phyloP scores from a whole-genome alignment of 1,284 basidiomycete species.

The Irpex rosettiformis region DNA sequence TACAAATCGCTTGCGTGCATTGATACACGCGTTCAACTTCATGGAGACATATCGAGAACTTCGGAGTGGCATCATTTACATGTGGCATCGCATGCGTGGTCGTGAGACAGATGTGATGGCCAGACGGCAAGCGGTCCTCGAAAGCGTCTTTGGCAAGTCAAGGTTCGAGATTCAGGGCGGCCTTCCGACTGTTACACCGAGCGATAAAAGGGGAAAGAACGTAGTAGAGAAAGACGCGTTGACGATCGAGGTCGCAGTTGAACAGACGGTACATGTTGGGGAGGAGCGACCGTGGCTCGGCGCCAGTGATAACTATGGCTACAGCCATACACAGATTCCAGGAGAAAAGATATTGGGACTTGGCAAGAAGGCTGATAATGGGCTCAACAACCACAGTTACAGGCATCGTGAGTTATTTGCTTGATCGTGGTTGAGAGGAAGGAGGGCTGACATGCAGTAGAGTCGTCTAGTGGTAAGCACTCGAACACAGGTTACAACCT shows the following conservation, averaged over 20 bases:
- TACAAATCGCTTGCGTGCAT: slow-evolving; percentile 49
- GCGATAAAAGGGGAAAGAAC: slow-evolving; percentile 6
- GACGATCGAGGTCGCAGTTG: slow-evolving; percentile 24
- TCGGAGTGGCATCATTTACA: slow-evolving; percentile 50
- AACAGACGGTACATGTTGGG: slow-evolving; percentile 38
- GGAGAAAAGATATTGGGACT: slow-evolving; percentile 53
- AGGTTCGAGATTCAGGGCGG: slow-evolving; percentile 20
- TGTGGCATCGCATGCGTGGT: slow-evolving; percentile 48
- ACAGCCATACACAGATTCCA: slow-evolving; percentile 36
- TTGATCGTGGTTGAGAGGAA: not conserved
- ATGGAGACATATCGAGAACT: slow-evolving; percentile 64
- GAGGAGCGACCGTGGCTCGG: slow-evolving; percentile 52
- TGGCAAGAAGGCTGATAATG: slow-evolving; percentile 48
- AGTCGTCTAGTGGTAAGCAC: not conserved
- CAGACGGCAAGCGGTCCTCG: slow-evolving; percentile 44
- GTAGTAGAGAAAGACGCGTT: slow-evolving; percentile 16
- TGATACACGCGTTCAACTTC: slow-evolving; percentile 65
- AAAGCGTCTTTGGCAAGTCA: slow-evolving; percentile 44
- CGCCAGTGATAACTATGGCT: slow-evolving; percentile 41
- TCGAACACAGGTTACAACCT: not conserved
- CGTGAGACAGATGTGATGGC: slow-evolving; percentile 45
- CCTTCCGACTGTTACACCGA: not conserved
- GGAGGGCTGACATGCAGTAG: not conserved
- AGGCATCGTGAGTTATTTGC: slow-evolving; percentile 20
- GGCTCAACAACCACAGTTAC: slow-evolving; percentile 46